phyloP scores from a whole-genome alignment of 495 filamentous ascomycete genomes.

The Penicillium herquei region DNA sequence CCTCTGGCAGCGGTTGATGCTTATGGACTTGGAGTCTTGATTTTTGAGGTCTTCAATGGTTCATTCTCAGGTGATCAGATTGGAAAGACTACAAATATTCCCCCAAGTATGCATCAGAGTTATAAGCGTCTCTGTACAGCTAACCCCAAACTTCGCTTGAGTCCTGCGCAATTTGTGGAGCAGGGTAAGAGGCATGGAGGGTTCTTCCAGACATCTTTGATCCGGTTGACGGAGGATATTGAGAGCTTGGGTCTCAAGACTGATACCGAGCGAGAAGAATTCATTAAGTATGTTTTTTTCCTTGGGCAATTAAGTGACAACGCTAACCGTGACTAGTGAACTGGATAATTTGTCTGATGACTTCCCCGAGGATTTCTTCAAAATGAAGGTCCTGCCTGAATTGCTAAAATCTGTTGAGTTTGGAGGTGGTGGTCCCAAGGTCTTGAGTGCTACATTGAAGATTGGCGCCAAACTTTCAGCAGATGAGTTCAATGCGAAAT shows the following conservation, averaged over 20 bases:
- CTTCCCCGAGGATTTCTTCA: slow-evolving; percentile 96
- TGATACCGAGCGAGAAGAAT: slow-evolving; percentile 78
- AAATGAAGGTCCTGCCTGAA: slow-evolving; percentile 93
- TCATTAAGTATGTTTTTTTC: slow-evolving; percentile 63
- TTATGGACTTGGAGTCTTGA: slow-evolving; percentile 78
- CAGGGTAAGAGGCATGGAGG: slow-evolving; percentile 79
- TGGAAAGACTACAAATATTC: slow-evolving; percentile 81
- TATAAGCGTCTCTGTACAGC: slow-evolving; percentile 84
- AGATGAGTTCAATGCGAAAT: slow-evolving; percentile 81
- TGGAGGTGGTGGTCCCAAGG: slow-evolving; percentile 91
- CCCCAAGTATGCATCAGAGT: slow-evolving; percentile 79
- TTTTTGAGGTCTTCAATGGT: slow-evolving; percentile 92
- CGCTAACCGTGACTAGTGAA: slow-evolving; percentile 51
- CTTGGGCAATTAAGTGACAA: background rate
- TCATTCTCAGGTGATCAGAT: slow-evolving; percentile 69
- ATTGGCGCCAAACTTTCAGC: slow-evolving; percentile 81
- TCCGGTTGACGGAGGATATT: slow-evolving; percentile 86
- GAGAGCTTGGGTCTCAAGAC: slow-evolving; percentile 88
- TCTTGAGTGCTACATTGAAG: slow-evolving; percentile 82
- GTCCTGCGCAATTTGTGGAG: slow-evolving; percentile 81
- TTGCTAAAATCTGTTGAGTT: slow-evolving; percentile 97
- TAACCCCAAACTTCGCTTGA: slow-evolving; percentile 86
- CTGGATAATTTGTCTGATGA: slow-evolving; percentile 85
- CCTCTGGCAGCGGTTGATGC: slow-evolving; percentile 81
- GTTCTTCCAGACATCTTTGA: slow-evolving; percentile 90